A percentile compares a stretch with the other conserved stretches of the same genome.
Conservation (phyloP, 306 rosid genomes). For the Hippophae rhamnoides region DNA sequence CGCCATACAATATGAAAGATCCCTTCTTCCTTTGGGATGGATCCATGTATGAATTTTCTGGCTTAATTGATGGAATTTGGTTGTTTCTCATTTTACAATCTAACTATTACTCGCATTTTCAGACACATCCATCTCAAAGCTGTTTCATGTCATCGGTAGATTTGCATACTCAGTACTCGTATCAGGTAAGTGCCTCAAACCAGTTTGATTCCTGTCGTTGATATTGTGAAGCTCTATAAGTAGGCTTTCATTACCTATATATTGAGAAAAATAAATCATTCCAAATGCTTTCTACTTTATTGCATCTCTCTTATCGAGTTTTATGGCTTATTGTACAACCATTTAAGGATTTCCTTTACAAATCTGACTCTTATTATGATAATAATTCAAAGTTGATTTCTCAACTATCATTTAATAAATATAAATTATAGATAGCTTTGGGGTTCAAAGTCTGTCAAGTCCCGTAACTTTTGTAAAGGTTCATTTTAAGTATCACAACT, state of each 20-base stretch:
- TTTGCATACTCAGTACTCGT: conserved; percentile 74
- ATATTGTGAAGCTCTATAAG: background rate
- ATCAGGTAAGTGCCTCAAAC: conserved; percentile 47
- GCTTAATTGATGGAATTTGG: background rate
- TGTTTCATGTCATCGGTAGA: conserved; percentile 91
- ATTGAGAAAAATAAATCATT: too few relatives aligned
- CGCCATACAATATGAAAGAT: conserved; percentile 52
- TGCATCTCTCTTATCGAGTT: background rate
- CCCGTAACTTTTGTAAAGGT: too few relatives aligned
- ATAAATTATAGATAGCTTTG: too few relatives aligned
- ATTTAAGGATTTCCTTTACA: too few relatives aligned
- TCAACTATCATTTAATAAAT: too few relatives aligned
- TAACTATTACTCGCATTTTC: conserved; percentile 14
- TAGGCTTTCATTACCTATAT: background rate
- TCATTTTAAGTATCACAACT: too few relatives aligned
- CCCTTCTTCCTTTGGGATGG: conserved; percentile 81
- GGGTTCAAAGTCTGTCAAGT: too few relatives aligned
- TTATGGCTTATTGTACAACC: background rate
- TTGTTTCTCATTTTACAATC: conserved; percentile 3
- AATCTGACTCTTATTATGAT: too few relatives aligned
- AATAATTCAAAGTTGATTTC: too few relatives aligned
- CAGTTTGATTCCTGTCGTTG: conserved; percentile 7
- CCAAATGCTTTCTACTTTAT: too few relatives aligned
- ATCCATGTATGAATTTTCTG: conserved; percentile 51
- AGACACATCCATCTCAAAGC: conserved; percentile 86